Percentiles rank a stretch among this genome's conserved stretches.
These are phyloP conservation scores for Coemansia pectinata DNA, from an alignment of 192 early-diverging fungal species.

Conservation along the genomic window DNA sequence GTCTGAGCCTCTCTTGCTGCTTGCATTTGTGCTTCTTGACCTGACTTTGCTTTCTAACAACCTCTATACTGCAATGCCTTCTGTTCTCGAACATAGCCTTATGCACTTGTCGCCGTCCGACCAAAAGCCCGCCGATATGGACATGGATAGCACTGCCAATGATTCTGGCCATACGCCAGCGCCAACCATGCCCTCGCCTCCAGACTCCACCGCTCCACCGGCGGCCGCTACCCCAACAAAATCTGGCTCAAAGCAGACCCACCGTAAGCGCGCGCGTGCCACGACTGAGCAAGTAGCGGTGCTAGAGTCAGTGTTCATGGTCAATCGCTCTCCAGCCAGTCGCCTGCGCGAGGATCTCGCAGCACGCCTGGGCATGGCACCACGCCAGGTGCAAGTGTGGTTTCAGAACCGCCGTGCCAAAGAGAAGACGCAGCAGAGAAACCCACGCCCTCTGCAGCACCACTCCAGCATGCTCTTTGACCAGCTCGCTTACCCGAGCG, in stretches of 20 bases:
- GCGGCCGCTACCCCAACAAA: conserved; percentile 8
- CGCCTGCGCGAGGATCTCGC: conserved; percentile 64
- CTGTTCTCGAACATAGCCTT: conserved; percentile 2
- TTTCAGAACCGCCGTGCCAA: conserved; percentile 91
- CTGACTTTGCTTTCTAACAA: conserved; percentile 21
- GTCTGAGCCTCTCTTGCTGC: neutral
- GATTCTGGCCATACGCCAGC: neutral
- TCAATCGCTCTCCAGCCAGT: conserved; percentile 73
- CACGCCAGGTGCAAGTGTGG: conserved; percentile 80
- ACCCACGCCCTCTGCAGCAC: conserved; percentile 36
- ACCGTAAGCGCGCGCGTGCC: conserved; percentile 67
- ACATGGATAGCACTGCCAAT: neutral
- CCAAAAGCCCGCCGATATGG: conserved; percentile 3
- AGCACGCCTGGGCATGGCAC: conserved; percentile 68
- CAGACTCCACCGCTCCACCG: conserved; percentile 1
- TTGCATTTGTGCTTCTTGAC: conserved; percentile 11
- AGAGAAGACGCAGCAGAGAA: conserved; percentile 59
- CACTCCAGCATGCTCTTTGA: conserved; percentile 30
- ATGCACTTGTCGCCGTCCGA: conserved; percentile 20
- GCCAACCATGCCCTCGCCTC: neutral
- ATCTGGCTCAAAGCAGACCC: conserved; percentile 23
- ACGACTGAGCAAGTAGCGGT: conserved; percentile 70
- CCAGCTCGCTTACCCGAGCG: conserved; percentile 15
- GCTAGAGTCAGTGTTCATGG: conserved; percentile 67
- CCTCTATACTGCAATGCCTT: conserved; percentile 8